Conservation (phyloP, 2,329 filamentous ascomycete species). For the Grosmannia huntii region DNA sequence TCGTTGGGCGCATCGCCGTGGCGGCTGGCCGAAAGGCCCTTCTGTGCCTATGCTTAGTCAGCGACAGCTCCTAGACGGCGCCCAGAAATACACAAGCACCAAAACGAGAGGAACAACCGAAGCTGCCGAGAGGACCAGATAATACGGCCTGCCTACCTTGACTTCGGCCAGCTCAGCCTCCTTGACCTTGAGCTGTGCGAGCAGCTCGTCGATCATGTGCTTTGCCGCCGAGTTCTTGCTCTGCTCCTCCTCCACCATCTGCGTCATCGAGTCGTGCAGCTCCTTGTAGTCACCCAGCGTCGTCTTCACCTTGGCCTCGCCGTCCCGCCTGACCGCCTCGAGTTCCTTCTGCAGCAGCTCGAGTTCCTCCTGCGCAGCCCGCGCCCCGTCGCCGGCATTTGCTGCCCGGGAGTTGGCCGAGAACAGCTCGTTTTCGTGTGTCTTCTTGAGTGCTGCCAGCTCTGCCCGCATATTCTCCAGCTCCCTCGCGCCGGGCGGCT, state of each 20-base stretch:
- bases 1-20: conserved; percentile 29
- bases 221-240: conserved; percentile 28
- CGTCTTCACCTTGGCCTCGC: conserved; percentile 38
- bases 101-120: not conserved
- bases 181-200: conserved; percentile 47
- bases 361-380: conserved; percentile 29
- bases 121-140: conserved; percentile 1
- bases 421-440: conserved; percentile 21
- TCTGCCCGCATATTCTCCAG: conserved; percentile 38
- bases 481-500: conserved; percentile 36
- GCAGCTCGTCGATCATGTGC: conserved; percentile 34
- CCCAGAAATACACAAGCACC: too few species aligned
- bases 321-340: conserved; percentile 31
- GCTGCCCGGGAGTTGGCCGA: conserved; percentile 23
- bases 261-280: conserved; percentile 49
- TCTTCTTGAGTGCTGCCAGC: conserved; percentile 32
- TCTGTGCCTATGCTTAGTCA: conserved; percentile 31
- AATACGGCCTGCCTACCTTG: conserved; percentile 29
- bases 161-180: conserved; percentile 51
- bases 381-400: conserved; percentile 24
- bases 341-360: conserved; percentile 38
- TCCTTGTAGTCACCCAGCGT: conserved; percentile 47
- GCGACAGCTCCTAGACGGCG: not conserved
- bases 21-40: conserved; percentile 41
- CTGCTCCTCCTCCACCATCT: conserved; percentile 46